Base-by-base conservation (phyloP, 2,329 filamentous ascomycete species). In the Alternaria viburni region DNA sequence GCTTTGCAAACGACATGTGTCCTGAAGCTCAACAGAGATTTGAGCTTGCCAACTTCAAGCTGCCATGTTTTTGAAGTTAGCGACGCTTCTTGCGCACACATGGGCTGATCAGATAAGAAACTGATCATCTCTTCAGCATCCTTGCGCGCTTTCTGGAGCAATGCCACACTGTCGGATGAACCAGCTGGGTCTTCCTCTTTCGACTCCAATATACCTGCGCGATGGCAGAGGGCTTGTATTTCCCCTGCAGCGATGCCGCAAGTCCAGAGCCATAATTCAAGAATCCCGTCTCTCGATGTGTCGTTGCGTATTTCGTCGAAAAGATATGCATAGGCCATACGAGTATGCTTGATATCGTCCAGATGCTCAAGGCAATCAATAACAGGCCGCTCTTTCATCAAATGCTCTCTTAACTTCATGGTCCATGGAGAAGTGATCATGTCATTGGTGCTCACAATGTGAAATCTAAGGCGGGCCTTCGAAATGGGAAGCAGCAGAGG, bases 1-100 rank as follows among this genome's bases (percentile, higher is more conserved):
- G 44, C 61, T 36, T 60, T 60, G 17, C 61, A 64, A 19, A 52
- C 61, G n/a, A 32, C 6, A 57, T 64, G 61, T 26, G 57, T n/a
- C 44, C 36, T 52, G 26, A 56, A 54, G 45, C 57, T 51, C n/a
- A 64, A 13, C 26, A 45, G 44, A 28, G 52, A 58, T 51, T 60
- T 64, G 4, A 13, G 19, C 61, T 49, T 54, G 43, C 57, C 32
- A n/a, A 64, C 11, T 15, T 26, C 26, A 12, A 13, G 28, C 45
- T 60, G 32, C 51, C 36, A 52, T 26, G 4, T 15, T 8, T 26
- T 15, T 17, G 12, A 23, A 11, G 12, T 8, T 1, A 26, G 19
- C 13, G 17, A 51, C 13, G 19, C 17, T 51, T 51, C 49, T 23
- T 21, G 28, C 28, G 49, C 49, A 51, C 28, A 36, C 28, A n/a